These are phyloP conservation scores for Strigomonas culicis DNA, from an alignment of 208 protist species.

Conservation along the genomic window DNA sequence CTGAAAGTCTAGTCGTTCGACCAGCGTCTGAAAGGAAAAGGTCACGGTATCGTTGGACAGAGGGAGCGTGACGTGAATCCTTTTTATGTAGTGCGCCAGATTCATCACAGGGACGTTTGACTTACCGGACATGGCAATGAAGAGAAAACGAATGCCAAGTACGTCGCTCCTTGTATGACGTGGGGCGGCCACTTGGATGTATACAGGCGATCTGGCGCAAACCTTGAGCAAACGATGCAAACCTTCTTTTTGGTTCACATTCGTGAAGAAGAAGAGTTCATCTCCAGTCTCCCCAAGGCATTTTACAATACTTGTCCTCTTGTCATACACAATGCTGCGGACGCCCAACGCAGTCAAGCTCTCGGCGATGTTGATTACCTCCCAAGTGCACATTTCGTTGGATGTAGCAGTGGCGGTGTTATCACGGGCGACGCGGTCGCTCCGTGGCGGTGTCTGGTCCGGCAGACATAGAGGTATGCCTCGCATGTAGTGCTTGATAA, in stretches of 20 bases:
- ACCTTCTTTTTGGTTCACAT: background rate
- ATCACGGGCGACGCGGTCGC: no score
- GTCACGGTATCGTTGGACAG: background rate
- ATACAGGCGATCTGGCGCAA: background rate
- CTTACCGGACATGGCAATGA: background rate
- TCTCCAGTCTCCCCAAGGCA: background rate
- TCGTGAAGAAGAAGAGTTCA: background rate
- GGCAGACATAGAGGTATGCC: background rate
- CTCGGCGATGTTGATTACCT: background rate
- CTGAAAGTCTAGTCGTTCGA: background rate
- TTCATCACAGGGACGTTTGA: background rate
- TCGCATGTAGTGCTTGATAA: background rate
- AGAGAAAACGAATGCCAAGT: background rate
- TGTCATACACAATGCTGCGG: background rate
- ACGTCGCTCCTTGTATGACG: background rate
- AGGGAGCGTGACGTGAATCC: background rate
- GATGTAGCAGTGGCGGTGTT: no score
- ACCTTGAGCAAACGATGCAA: background rate
- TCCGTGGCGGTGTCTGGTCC: no score
- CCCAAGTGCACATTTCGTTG: no score
- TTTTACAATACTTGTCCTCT: background rate
- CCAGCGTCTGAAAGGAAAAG: background rate
- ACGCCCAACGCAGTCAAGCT: background rate
- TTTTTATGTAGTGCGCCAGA: background rate
- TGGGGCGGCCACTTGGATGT: background rate